These are phyloP conservation scores for Apiospora hydei DNA, from an alignment of 2,329 filamentous ascomycete species.

Conservation along the genomic window DNA sequence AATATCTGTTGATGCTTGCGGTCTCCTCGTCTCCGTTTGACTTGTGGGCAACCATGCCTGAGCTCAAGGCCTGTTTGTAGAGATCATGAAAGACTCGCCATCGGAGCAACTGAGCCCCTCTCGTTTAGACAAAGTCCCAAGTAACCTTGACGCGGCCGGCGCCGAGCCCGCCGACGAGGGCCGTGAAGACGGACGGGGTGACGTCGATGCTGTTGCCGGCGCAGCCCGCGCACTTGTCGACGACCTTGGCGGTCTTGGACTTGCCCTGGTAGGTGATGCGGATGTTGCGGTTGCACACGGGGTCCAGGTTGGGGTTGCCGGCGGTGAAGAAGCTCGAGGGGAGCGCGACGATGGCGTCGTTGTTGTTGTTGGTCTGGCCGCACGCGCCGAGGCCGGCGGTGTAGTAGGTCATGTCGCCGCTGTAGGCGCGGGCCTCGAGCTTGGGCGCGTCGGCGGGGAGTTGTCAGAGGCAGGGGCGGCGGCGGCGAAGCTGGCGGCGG, in stretches of 20 bases:
- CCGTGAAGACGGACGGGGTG: constrained; percentile 39
- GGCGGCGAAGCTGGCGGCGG: not conserved
- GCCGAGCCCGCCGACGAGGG: constrained; percentile 33
- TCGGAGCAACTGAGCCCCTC: constrained; percentile 20
- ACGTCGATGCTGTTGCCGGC: constrained; percentile 40
- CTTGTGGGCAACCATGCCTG: not conserved
- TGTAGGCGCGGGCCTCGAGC: constrained; percentile 16
- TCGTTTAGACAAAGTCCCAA: constrained; percentile 31
- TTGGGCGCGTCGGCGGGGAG: too few species aligned
- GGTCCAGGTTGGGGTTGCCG: constrained; percentile 32
- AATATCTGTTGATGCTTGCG: not conserved
- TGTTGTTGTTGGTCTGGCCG: constrained; percentile 22
- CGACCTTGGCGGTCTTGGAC: constrained; percentile 37
- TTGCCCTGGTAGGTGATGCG: constrained; percentile 32
- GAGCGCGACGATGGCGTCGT: constrained; percentile 25
- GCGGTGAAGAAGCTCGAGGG: constrained; percentile 11
- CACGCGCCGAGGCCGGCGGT: constrained; percentile 25
- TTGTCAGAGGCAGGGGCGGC: not conserved
- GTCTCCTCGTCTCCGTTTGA: not conserved
- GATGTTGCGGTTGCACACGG: constrained; percentile 26
- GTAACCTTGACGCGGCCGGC: constrained; percentile 36
- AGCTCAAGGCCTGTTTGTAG: not conserved
- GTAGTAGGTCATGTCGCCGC: constrained; percentile 27
- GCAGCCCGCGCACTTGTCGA: constrained; percentile 42
- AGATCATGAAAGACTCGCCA: not conserved